phyloP scores from a whole-genome alignment of 2,329 filamentous ascomycete genomes.

The Neopestalotiopsis sp. region DNA sequence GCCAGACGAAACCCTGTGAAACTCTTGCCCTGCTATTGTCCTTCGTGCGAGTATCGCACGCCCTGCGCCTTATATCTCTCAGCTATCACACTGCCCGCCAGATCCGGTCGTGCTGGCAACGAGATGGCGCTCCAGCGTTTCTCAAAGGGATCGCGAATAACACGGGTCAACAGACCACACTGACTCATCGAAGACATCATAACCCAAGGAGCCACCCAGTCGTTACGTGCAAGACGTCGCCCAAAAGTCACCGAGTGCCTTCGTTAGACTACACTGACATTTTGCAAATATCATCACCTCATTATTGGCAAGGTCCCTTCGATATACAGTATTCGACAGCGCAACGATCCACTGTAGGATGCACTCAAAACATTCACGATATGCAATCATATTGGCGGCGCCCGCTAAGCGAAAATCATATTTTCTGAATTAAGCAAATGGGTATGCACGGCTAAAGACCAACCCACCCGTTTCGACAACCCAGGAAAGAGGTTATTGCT shows the following conservation, averaged over 20 bases:
- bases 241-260: too few relatives aligned
- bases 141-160: neutral
- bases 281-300: too few relatives aligned
- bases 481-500: conserved; percentile 4
- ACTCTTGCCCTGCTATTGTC: neutral
- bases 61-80: neutral
- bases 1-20: neutral
- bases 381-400: neutral
- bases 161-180: too few relatives aligned
- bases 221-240: too few relatives aligned
- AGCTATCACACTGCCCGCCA: neutral
- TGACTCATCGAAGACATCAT: too few relatives aligned
- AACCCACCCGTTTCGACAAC: neutral
- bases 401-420: conserved; percentile 1
- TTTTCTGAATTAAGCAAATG: conserved; percentile 12
- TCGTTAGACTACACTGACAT: too few relatives aligned
- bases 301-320: too few relatives aligned
- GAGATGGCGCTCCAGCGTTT: neutral
- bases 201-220: too few relatives aligned
- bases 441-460: conserved; percentile 14
- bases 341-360: too few relatives aligned
- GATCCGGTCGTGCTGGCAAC: neutral
- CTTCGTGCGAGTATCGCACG: neutral
- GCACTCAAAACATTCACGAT: too few relatives aligned
- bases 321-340: too few relatives aligned